These are phyloP conservation scores for Cyphellophora attinorum DNA, from an alignment of 2,329 filamentous ascomycete species.

Conservation along the genomic window DNA sequence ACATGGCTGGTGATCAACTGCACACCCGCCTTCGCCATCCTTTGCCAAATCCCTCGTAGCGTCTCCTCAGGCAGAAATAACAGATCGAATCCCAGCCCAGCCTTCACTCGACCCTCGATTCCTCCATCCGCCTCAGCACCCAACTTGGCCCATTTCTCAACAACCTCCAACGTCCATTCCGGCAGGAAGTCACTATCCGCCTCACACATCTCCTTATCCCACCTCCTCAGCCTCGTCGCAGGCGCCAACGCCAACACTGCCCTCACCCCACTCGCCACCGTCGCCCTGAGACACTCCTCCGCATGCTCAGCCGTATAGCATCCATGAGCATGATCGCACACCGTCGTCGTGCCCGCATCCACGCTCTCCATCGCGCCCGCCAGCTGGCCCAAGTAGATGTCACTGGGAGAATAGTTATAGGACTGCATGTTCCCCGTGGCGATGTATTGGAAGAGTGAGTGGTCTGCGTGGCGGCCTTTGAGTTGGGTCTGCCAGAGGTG, in stretches of 20 bases:
- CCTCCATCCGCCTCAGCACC: slow-evolving; percentile 14
- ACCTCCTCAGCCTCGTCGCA: slow-evolving; percentile 15
- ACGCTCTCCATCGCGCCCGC: slow-evolving; percentile 12
- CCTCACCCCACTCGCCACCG: slow-evolving; percentile 21
- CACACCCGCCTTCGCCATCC: slow-evolving; percentile 12
- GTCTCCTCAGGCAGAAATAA: slow-evolving; percentile 19
- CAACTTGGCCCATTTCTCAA: slow-evolving; percentile 12
- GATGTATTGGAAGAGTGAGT: slow-evolving; percentile 32
- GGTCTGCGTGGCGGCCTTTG: slow-evolving; percentile 28
- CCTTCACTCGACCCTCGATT: slow-evolving; percentile 17
- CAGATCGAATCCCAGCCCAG: slow-evolving; percentile 22
- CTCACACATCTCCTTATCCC: slow-evolving; percentile 15
- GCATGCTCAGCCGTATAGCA: slow-evolving; percentile 18
- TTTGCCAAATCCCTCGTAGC: slow-evolving; percentile 16
- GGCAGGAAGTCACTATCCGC: slow-evolving; percentile 14
- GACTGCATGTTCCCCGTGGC: slow-evolving; percentile 28
- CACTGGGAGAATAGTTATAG: slow-evolving; percentile 26
- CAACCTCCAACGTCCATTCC: slow-evolving; percentile 18
- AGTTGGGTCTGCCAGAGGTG: slow-evolving; percentile 36
- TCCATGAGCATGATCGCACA: slow-evolving; percentile 25
- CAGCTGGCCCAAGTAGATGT: slow-evolving; percentile 33
- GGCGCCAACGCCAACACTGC: slow-evolving; percentile 21
- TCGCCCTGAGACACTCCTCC: slow-evolving; percentile 19
- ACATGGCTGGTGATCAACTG: slow-evolving; percentile 21
- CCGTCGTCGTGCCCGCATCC: slow-evolving; percentile 16